Conservation (phyloP, 140 eudicot genomes). For the Ambrosia hybrid region DNA sequence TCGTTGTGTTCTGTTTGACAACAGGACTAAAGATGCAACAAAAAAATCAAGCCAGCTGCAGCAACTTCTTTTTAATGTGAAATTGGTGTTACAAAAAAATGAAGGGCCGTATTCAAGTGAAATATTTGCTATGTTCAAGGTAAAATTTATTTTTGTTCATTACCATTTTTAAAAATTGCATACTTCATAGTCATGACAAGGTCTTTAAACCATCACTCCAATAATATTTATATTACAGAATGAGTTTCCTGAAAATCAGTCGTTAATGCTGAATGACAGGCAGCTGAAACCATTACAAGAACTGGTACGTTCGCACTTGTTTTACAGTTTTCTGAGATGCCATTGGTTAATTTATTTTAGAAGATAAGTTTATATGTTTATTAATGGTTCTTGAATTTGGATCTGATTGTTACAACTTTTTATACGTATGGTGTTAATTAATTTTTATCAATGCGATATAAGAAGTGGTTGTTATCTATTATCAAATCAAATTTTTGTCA, state of each 20-base stretch:
- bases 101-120: conserved; percentile 69
- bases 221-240: not conserved
- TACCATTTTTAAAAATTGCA: not conserved
- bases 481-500: not conserved
- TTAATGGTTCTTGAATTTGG: not conserved
- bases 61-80: conserved; percentile 46
- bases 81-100: conserved; percentile 45
- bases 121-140: conserved; percentile 52
- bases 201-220: not conserved
- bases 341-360: not conserved
- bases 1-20: conserved; percentile 61
- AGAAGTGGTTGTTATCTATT: not conserved
- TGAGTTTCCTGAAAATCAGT: conserved; percentile 28
- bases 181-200: not conserved
- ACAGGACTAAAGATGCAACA: conserved; percentile 42
- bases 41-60: conserved; percentile 47
- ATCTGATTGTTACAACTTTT: not conserved
- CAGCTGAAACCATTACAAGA: not conserved
- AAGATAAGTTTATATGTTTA: not conserved
- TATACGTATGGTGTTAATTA: not conserved
- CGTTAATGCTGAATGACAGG: conserved; percentile 1
- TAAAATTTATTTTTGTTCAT: conserved; percentile 30
- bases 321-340: not conserved
- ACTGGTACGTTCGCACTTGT: not conserved
- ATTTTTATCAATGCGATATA: not conserved